phyloP scores from a whole-genome alignment of 208 protist species.

The Crithidia bombi region DNA sequence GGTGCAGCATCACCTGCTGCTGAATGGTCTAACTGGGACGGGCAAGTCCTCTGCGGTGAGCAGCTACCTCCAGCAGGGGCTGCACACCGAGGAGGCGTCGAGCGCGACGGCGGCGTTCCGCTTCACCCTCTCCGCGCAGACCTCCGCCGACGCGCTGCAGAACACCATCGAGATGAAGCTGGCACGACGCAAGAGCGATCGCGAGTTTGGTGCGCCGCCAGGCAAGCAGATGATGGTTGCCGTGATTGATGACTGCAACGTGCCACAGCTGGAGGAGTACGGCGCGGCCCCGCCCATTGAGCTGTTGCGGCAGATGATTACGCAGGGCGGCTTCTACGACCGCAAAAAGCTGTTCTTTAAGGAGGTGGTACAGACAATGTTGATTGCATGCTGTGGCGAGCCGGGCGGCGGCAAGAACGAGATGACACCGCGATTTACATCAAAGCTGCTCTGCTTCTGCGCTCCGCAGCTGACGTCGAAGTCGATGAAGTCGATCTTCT shows the following conservation, averaged over 20 bases:
- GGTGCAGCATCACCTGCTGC: conserved; percentile 72
- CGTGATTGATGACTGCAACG: conserved; percentile 96
- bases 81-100: conserved; percentile 72
- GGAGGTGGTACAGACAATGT: conserved; percentile 87
- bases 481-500: conserved; percentile 93
- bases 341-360: conserved; percentile 93
- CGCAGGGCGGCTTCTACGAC: conserved; percentile 92
- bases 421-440: conserved; percentile 91
- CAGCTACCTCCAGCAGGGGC: conserved; percentile 73
- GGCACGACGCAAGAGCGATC: conserved; percentile 86
- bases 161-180: conserved; percentile 94
- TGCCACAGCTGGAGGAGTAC: conserved; percentile 94
- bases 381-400: conserved; percentile 92
- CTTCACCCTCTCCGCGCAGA: conserved; percentile 94
- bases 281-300: conserved; percentile 94
- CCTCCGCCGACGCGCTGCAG: conserved; percentile 89
- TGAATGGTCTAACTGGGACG: conserved; percentile 94
- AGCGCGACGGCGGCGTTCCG: conserved; percentile 78
- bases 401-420: conserved; percentile 95
- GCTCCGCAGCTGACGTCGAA: conserved; percentile 89
- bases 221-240: conserved; percentile 90
- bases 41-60: conserved; percentile 94
- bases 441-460: conserved; percentile 91
- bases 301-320: conserved; percentile 93
- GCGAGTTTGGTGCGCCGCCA: conserved; percentile 79